Evolutionary conservation across 1,284 basidiomycete species (phyloP).

Genomic region (Pisolithus thermaeus): DNA sequence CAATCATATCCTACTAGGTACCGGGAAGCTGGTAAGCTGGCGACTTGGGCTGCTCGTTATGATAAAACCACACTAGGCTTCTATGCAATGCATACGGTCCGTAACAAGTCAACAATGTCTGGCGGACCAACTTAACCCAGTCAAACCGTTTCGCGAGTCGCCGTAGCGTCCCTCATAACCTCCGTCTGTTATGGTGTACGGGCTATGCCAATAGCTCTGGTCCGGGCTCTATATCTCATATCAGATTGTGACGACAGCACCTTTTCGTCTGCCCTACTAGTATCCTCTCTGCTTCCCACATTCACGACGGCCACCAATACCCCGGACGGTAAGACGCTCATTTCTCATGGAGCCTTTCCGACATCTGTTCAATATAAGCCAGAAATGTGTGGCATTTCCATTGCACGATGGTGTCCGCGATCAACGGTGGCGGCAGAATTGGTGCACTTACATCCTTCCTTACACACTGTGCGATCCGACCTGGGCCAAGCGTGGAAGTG

Average conservation of each 20-base stretch:
- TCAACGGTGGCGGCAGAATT: constrained; percentile 8
- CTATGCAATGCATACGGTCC: too few species aligned
- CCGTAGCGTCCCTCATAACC: background rate
- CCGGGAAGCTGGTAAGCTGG: too few species aligned
- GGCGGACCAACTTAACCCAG: too few species aligned
- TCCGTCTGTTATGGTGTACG: constrained; percentile 2
- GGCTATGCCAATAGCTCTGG: constrained; percentile 23
- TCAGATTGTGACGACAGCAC: constrained; percentile 35
- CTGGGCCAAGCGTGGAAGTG: constrained; percentile 14
- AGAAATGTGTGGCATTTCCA: constrained; percentile 11
- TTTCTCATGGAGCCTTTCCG: constrained; percentile 11
- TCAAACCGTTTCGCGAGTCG: too few species aligned
- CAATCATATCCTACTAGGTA: too few species aligned
- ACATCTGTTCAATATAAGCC: constrained; percentile 12
- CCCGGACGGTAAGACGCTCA: constrained; percentile 21
- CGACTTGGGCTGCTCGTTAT: too few species aligned
- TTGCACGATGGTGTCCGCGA: background rate
- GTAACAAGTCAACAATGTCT: too few species aligned
- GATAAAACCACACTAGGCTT: too few species aligned
- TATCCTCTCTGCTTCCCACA: constrained; percentile 17
- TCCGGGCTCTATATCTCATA: constrained; percentile 32
- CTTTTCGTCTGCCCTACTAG: constrained; percentile 50
- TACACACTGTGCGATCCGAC: constrained; percentile 12
- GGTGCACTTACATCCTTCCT: constrained; percentile 10
- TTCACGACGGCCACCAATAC: constrained; percentile 21